Percentiles rank a stretch among this genome's conserved stretches.
Conservation (phyloP, 176 grass and related monocot species). For the Cenchrus americanus region DNA sequence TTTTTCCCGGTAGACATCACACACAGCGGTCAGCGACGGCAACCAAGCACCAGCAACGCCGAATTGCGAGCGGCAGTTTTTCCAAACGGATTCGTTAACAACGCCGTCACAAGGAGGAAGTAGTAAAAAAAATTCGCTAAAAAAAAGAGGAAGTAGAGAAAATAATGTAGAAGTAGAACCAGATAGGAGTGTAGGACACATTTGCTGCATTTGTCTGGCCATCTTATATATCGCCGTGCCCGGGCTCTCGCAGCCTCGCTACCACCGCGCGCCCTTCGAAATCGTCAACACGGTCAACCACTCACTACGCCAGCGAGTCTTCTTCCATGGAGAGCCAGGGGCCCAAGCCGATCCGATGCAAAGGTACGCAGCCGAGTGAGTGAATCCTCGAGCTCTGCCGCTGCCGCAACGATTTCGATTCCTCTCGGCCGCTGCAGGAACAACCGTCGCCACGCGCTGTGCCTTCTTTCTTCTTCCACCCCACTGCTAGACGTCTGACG, state of each 20-base stretch:
- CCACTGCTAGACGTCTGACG: neutral
- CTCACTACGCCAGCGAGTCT: slow-evolving; percentile 20
- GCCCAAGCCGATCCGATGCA: slow-evolving; percentile 72
- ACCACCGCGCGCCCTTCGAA: neutral
- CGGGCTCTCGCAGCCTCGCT: neutral
- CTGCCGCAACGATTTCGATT: neutral
- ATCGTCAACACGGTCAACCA: neutral
- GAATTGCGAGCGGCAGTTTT: neutral
- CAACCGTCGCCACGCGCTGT: no score
- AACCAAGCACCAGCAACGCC: neutral
- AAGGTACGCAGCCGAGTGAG: slow-evolving; percentile 34
- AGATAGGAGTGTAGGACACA: no score
- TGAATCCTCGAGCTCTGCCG: neutral
- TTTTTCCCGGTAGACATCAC: neutral
- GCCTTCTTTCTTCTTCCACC: neutral
- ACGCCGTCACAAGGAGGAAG: neutral
- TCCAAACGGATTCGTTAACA: neutral
- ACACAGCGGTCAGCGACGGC: neutral
- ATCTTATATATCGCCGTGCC: neutral
- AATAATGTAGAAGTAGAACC: neutral
- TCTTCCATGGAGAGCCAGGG: slow-evolving; percentile 40
- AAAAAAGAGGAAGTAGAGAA: no score
- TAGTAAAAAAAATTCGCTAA: no score
- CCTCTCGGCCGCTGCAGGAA: neutral
- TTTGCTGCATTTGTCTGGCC: no score